A percentile compares a stretch with the other conserved stretches of the same genome.
phyloP scores from a whole-genome alignment of 805 yeast species.

The Kazachstania taianensis region DNA sequence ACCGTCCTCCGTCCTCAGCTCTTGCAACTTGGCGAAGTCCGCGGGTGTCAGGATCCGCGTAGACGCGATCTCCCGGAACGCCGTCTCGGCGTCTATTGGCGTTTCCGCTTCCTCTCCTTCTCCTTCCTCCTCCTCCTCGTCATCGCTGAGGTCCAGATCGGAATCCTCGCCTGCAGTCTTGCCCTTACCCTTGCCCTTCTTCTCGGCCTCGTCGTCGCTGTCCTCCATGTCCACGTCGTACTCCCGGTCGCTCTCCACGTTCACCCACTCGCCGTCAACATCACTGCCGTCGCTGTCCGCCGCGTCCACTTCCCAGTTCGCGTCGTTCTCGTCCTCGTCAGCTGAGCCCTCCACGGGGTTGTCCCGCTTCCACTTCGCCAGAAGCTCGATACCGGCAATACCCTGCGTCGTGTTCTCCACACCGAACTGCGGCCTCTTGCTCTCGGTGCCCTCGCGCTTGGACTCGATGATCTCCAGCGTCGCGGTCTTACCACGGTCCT shows the following conservation, averaged over 20 bases:
- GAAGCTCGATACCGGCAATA: constrained; percentile 83
- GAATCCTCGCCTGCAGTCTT: constrained; percentile 37
- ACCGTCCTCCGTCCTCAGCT: constrained; percentile 77
- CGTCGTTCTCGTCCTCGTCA: constrained; percentile 51
- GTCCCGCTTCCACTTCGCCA: constrained; percentile 62
- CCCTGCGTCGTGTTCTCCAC: constrained; percentile 57
- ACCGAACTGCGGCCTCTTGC: constrained; percentile 52
- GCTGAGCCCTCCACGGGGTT: constrained; percentile 48
- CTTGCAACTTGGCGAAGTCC: constrained; percentile 91
- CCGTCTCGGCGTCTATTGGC: constrained; percentile 30
- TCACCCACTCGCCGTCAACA: constrained; percentile 88
- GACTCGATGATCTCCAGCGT: constrained; percentile 67
- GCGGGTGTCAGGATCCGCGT: constrained; percentile 88
- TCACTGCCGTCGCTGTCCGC: constrained; percentile 36
- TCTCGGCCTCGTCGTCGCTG: constrained; percentile 36
- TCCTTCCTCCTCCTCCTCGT: constrained; percentile 22
- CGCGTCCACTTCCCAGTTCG: constrained; percentile 45
- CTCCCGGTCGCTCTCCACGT: constrained; percentile 74
- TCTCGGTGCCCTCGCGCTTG: constrained; percentile 33
- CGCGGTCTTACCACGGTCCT: constrained; percentile 90
- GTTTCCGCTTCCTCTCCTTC: constrained; percentile 18
- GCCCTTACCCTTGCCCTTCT: constrained; percentile 30
- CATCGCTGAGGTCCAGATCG: constrained; percentile 35
- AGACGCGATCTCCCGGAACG: constrained; percentile 51
- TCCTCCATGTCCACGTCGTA: constrained; percentile 44